phyloP scores from a whole-genome alignment of 2,329 filamentous ascomycete species.

The Phialophora macrospora region DNA sequence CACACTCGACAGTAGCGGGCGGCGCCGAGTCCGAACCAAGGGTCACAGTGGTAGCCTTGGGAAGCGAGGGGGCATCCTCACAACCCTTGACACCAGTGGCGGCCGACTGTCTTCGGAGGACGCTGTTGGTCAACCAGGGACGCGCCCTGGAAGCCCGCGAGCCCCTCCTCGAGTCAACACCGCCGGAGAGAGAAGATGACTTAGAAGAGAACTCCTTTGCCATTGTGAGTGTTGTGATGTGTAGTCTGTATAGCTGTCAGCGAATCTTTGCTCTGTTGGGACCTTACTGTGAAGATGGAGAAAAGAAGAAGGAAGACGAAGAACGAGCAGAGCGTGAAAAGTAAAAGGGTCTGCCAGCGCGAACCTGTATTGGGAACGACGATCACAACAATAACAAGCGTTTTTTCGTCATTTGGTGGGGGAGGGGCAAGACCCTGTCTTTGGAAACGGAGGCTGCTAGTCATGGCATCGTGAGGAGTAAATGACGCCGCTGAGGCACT shows the following conservation, averaged over 20 bases:
- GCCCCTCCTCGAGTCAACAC: slow-evolving; percentile 26
- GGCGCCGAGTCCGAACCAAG: slow-evolving; percentile 23
- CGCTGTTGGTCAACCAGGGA: slow-evolving; percentile 33
- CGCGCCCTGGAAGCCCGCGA: slow-evolving; percentile 31
- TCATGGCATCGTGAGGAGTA: background rate
- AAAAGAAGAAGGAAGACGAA: background rate
- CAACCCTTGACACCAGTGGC: slow-evolving; percentile 20
- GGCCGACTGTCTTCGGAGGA: slow-evolving; percentile 27
- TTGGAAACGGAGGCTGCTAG: no score
- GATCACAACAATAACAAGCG: background rate
- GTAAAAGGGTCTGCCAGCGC: background rate
- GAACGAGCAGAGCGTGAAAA: background rate
- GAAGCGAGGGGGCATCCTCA: slow-evolving; percentile 26
- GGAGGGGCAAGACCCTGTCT: no score
- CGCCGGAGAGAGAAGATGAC: slow-evolving; percentile 17
- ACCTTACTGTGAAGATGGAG: slow-evolving; percentile 5
- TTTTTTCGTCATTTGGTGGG: background rate
- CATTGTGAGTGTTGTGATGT: slow-evolving; percentile 13
- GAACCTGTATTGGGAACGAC: background rate
- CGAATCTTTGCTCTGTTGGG: background rate
- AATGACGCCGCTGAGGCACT: background rate
- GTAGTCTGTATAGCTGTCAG: slow-evolving; percentile 7
- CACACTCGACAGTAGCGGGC: slow-evolving; percentile 15
- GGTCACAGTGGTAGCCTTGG: slow-evolving; percentile 26
- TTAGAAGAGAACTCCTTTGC: slow-evolving; percentile 13